Conservation (phyloP, 2,329 filamentous ascomycete species). For the Venturia effusa region DNA sequence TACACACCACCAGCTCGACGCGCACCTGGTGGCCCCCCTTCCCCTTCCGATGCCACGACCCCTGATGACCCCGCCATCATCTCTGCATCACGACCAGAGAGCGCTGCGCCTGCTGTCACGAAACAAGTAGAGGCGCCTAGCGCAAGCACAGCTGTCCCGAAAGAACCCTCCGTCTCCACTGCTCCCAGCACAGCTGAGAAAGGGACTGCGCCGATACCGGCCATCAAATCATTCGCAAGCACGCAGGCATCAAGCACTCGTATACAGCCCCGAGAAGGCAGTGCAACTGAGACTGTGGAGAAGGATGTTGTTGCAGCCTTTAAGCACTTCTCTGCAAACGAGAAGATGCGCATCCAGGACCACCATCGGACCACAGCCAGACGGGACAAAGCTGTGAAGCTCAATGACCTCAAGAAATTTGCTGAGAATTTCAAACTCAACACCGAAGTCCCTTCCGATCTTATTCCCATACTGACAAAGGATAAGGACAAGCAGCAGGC, state of each 20-base stretch:
- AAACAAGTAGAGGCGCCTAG: conserved; percentile 11
- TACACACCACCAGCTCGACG: conserved; percentile 87
- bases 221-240: conserved; percentile 17
- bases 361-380: conserved; percentile 30
- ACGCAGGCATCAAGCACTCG: conserved; percentile 17
- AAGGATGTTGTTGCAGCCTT: conserved; percentile 51
- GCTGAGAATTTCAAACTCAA: conserved; percentile 87
- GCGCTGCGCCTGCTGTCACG: conserved; percentile 41
- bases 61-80: conserved; percentile 86
- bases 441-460: conserved; percentile 80
- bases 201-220: conserved; percentile 14
- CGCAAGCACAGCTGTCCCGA: not conserved
- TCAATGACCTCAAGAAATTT: conserved; percentile 93
- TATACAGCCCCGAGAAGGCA: conserved; percentile 24
- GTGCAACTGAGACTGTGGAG: conserved; percentile 50
- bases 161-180: not conserved
- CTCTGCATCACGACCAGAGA: conserved; percentile 61
- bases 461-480: conserved; percentile 92
- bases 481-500: conserved; percentile 89
- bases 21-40: conserved; percentile 59
- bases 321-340: conserved; percentile 51
- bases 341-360: conserved; percentile 51
- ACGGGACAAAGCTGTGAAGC: conserved; percentile 78
- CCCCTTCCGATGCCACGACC: conserved; percentile 58
- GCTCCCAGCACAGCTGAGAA: conserved; percentile 37